Conservation (phyloP, 176 grass and related monocot species). For the Lolium rigidum region DNA sequence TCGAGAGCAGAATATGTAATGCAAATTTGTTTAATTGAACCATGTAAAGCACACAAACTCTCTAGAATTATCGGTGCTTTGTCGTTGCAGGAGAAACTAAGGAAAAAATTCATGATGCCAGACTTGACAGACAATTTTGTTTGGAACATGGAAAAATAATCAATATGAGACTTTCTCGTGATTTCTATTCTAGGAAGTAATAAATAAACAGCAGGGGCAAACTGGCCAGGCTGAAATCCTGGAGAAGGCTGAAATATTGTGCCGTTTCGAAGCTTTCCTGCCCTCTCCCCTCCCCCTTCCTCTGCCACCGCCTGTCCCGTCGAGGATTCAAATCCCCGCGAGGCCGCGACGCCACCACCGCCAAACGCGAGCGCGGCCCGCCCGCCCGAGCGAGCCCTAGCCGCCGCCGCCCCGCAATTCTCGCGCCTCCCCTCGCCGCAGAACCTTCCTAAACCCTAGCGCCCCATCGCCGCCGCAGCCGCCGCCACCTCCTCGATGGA, state of each 20-base stretch:
- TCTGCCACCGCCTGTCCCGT: background rate
- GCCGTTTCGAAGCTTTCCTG: background rate
- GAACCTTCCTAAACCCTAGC: constrained; percentile 36
- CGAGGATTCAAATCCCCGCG: background rate
- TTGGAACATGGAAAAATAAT: too few relatives aligned
- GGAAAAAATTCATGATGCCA: too few relatives aligned
- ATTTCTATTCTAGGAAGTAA: too few relatives aligned
- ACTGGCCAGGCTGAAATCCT: too few relatives aligned
- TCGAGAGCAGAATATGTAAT: too few relatives aligned
- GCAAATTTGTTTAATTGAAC: too few relatives aligned
- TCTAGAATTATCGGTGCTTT: too few relatives aligned
- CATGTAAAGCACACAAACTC: too few relatives aligned
- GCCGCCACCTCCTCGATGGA: constrained; percentile 44
- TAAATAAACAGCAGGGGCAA: too few relatives aligned
- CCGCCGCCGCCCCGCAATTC: background rate
- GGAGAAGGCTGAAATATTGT: background rate
- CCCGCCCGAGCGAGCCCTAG: background rate
- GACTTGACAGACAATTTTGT: too few relatives aligned
- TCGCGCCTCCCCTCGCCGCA: background rate
- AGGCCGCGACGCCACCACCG: background rate
- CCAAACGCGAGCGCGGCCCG: background rate
- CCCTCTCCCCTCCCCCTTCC: background rate
- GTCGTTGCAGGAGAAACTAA: too few relatives aligned
- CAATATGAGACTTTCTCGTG: too few relatives aligned
- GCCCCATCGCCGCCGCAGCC: background rate